Evolutionary conservation across 108 stramenopile genomes (phyloP).

Genomic region (Nitzschia putrida): DNA sequence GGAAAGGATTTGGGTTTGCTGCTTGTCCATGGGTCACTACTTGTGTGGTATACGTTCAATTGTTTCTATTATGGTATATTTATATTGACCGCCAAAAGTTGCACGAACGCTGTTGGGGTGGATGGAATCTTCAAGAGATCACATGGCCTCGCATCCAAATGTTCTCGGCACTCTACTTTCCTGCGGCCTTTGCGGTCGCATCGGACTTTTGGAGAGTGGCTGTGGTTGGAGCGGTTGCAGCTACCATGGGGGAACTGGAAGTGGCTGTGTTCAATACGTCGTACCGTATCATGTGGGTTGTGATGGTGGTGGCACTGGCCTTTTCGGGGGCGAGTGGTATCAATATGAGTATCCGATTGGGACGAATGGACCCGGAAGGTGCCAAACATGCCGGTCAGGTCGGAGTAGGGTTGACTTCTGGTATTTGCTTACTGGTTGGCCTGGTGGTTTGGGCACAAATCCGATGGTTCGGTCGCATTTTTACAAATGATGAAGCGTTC

Average conservation of each 20-base stretch:
- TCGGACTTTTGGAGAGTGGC: constrained; percentile 83
- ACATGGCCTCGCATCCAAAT: constrained; percentile 52
- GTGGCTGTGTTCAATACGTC: constrained; percentile 81
- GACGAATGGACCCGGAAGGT: constrained; percentile 43
- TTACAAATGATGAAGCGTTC: constrained; percentile 65
- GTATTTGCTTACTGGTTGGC: constrained; percentile 41
- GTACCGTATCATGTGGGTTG: constrained; percentile 84
- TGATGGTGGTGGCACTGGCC: constrained; percentile 60
- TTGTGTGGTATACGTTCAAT: constrained; percentile 58
- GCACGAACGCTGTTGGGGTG: constrained; percentile 52
- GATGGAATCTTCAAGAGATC: constrained; percentile 46
- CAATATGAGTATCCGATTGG: constrained; percentile 51
- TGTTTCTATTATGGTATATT: constrained; percentile 40
- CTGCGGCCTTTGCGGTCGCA: constrained; percentile 61
- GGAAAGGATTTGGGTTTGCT: constrained; percentile 63
- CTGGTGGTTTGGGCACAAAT: constrained; percentile 49
- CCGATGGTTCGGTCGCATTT: constrained; percentile 54
- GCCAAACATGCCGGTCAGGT: constrained; percentile 58
- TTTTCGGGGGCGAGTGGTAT: constrained; percentile 49
- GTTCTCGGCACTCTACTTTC: constrained; percentile 65
- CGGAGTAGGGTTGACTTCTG: constrained; percentile 45
- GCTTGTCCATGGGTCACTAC: constrained; percentile 76
- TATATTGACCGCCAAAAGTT: constrained; percentile 45
- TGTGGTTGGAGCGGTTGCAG: constrained; percentile 64
- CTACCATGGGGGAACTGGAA: constrained; percentile 57